A percentile compares a stretch with the other conserved stretches of the same genome.
These are phyloP conservation scores for Cutaneotrichosporon arboriforme DNA, from an alignment of 1,284 basidiomycete species.

Conservation along the genomic window DNA sequence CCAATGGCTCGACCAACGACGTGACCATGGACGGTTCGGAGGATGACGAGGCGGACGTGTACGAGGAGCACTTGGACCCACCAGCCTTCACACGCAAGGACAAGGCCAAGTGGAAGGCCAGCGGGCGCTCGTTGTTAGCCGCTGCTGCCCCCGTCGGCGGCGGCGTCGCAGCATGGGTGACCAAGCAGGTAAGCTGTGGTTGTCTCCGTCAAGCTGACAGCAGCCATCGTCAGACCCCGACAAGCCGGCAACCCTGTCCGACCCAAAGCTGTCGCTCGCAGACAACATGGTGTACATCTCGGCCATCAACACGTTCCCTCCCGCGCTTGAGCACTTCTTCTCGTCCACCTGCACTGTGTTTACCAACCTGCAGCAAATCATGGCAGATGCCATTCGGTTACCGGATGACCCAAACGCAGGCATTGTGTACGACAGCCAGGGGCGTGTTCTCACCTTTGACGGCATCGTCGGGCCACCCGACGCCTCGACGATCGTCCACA, in stretches of 20 bases:
- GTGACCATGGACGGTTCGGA: slow-evolving; percentile 2
- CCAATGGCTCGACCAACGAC: background rate
- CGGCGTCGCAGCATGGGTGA: slow-evolving; percentile 33
- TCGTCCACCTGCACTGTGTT: slow-evolving; percentile 47
- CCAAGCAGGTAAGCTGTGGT: slow-evolving; percentile 22
- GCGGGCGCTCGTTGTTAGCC: slow-evolving; percentile 25
- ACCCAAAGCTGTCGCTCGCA: slow-evolving; percentile 16
- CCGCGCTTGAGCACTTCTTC: slow-evolving; percentile 34
- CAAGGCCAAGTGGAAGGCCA: slow-evolving; percentile 33
- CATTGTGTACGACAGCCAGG: slow-evolving; percentile 29
- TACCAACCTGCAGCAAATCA: slow-evolving; percentile 40
- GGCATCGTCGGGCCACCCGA: slow-evolving; percentile 34
- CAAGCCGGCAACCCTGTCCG: slow-evolving; percentile 15
- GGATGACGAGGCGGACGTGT: slow-evolving; percentile 2
- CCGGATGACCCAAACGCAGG: slow-evolving; percentile 5
- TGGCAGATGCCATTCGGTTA: slow-evolving; percentile 27
- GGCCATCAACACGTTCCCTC: slow-evolving; percentile 24
- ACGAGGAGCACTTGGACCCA: slow-evolving; percentile 27
- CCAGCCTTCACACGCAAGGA: slow-evolving; percentile 24
- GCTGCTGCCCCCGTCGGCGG: slow-evolving; percentile 34
- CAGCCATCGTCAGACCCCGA: slow-evolving; percentile 28
- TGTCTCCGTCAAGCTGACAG: background rate
- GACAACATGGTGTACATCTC: slow-evolving; percentile 33
- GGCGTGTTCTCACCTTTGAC: slow-evolving; percentile 24
- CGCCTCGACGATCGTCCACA: slow-evolving; percentile 39